Evolutionary conservation across 805 yeast genomes (phyloP).

Genomic region (Lipomyces oligophaga): DNA sequence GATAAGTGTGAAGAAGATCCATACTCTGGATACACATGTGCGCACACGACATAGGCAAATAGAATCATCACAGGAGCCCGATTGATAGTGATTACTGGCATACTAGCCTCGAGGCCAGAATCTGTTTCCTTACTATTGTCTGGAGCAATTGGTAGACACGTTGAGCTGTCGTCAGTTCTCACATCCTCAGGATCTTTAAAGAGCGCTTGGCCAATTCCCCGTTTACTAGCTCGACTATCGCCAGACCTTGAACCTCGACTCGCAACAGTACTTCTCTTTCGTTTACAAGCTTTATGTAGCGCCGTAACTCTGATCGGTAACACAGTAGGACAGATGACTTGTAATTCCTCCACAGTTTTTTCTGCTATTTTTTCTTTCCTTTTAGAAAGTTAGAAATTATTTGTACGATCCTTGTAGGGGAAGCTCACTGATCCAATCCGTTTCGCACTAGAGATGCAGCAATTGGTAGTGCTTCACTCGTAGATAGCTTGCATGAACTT

Average conservation of each 20-base stretch:
- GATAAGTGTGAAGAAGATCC: slow-evolving; percentile 21
- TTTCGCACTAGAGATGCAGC: slow-evolving; percentile 16
- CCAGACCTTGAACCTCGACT: too few species aligned
- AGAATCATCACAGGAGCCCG: slow-evolving; percentile 27
- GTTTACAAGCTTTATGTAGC: slow-evolving; percentile 11
- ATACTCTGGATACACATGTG: slow-evolving; percentile 16
- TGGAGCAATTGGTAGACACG: not conserved
- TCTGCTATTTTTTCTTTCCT: slow-evolving; percentile 14
- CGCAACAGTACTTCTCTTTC: not conserved
- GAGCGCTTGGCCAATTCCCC: not conserved
- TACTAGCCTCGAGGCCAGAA: slow-evolving; percentile 4
- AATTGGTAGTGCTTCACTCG: slow-evolving; percentile 14
- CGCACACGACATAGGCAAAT: slow-evolving; percentile 13
- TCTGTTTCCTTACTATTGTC: not conserved
- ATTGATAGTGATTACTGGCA: slow-evolving; percentile 11
- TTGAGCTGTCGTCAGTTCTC: not conserved
- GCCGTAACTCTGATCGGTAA: slow-evolving; percentile 9
- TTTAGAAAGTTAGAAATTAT: not conserved
- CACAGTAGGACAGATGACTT: slow-evolving; percentile 5
- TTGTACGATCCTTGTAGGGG: not conserved
- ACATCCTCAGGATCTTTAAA: not conserved
- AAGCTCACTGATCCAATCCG: slow-evolving; percentile 16
- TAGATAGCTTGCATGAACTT: slow-evolving; percentile 16
- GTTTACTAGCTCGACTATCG: not conserved
- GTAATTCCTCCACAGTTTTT: slow-evolving; percentile 9